phyloP scores from a whole-genome alignment of 192 early-diverging fungal species.

The Podila horticola region DNA sequence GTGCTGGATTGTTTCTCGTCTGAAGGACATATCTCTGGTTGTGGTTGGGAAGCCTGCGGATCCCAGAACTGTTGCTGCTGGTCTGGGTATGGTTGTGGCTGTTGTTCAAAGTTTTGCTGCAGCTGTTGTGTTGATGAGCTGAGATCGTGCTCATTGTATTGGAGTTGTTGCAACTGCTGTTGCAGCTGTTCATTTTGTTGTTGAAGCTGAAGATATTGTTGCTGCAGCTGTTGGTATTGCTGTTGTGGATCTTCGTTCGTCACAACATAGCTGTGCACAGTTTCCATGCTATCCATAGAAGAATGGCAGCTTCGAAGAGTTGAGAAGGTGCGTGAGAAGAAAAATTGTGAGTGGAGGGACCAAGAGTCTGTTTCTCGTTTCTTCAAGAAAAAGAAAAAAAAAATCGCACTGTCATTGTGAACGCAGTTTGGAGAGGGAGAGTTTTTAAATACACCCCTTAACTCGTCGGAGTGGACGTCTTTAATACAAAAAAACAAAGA shows the following conservation, averaged over 20 bases:
- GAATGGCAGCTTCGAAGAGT: not conserved
- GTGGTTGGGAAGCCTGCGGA: no score
- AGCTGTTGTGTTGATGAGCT: no score
- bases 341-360: no score
- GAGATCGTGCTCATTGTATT: not conserved
- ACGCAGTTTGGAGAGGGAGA: not conserved
- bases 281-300: not conserved
- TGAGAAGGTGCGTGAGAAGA: not conserved
- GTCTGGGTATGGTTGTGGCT: not conserved
- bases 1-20: no score
- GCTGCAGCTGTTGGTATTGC: not conserved
- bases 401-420: not conserved
- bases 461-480: no score
- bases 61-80: not conserved
- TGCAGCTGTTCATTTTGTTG: not conserved
- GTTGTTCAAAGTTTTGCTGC: no score
- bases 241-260: not conserved
- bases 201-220: not conserved
- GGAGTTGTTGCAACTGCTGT: not conserved
- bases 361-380: no score
- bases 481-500: no score
- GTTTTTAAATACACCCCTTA: no score
- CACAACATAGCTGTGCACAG: not conserved
- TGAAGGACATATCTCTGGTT: no score
- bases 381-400: not conserved